phyloP scores from a whole-genome alignment of 129 eudicot species.

The Silybum marianum region DNA sequence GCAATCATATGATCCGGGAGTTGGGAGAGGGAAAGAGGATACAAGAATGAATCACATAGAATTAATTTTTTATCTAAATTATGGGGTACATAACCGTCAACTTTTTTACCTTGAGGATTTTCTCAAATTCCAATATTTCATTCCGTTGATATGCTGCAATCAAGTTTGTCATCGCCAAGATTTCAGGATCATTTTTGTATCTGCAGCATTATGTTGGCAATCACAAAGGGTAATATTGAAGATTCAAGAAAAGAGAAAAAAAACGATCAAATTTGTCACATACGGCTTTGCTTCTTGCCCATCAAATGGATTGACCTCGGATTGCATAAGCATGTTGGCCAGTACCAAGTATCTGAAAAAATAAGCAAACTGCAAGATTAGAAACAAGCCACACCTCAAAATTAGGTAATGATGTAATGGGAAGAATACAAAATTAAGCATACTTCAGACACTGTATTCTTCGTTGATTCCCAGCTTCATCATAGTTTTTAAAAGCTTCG shows the following conservation, averaged over 20 bases:
- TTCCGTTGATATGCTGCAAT: constrained; percentile 98
- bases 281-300: constrained; percentile 99
- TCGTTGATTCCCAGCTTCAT: constrained; percentile 97
- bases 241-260: not conserved
- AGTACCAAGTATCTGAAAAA: constrained; percentile 86
- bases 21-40: not conserved
- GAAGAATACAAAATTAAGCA: constrained; percentile 20
- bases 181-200: constrained; percentile 95
- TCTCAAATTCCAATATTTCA: constrained; percentile 97
- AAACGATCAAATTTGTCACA: constrained; percentile 27
- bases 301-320: constrained; percentile 97
- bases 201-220: constrained; percentile 36
- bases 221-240: constrained; percentile 6
- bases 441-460: constrained; percentile 97
- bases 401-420: not conserved
- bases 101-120: constrained; percentile 78
- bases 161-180: constrained; percentile 95
- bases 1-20: not conserved
- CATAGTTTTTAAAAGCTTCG: constrained; percentile 98
- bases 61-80: not conserved
- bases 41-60: not conserved
- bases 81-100: not conserved
- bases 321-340: constrained; percentile 99
- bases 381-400: no score
- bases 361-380: not conserved